Evolutionary conservation across 768 basidiomycete species (phyloP).

Genomic region (Exsudoporus frostii): DNA sequence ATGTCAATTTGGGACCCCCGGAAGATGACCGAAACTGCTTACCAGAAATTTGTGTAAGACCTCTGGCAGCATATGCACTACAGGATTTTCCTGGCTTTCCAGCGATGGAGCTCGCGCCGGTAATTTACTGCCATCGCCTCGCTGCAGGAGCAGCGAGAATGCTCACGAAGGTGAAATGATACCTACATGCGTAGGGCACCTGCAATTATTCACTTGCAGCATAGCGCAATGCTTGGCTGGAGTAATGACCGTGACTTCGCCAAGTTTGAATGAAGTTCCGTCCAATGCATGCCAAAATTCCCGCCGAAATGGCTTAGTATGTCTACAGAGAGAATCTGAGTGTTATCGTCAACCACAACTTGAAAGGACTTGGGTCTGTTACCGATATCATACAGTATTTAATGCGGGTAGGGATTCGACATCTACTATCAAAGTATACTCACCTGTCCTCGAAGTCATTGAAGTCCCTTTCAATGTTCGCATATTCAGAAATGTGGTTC

Average conservation of each 20-base stretch:
- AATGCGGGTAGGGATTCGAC: too few species aligned
- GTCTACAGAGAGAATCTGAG: too few species aligned
- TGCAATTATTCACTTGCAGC: background rate
- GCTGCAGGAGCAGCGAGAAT: background rate
- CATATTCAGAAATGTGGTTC: too few species aligned
- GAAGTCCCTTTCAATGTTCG: background rate
- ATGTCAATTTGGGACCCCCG: background rate
- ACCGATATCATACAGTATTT: too few species aligned
- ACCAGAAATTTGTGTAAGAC: slow-evolving; percentile 39
- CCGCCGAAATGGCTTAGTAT: too few species aligned
- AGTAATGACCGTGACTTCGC: background rate
- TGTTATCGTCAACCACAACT: too few species aligned
- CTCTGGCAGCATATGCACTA: slow-evolving; percentile 30
- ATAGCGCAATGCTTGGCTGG: background rate
- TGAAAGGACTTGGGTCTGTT: too few species aligned
- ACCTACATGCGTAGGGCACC: background rate
- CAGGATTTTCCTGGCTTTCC: slow-evolving; percentile 27
- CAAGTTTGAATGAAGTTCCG: background rate
- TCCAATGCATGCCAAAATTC: too few species aligned
- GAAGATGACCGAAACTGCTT: background rate
- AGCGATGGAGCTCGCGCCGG: slow-evolving; percentile 28
- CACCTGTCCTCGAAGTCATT: too few species aligned
- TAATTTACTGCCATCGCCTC: slow-evolving; percentile 20
- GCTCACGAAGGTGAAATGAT: background rate
- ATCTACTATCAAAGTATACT: too few species aligned